These are phyloP conservation scores for Arabidopsis suecica DNA, from an alignment of 345 rosid genomes.

Conservation along the genomic window DNA sequence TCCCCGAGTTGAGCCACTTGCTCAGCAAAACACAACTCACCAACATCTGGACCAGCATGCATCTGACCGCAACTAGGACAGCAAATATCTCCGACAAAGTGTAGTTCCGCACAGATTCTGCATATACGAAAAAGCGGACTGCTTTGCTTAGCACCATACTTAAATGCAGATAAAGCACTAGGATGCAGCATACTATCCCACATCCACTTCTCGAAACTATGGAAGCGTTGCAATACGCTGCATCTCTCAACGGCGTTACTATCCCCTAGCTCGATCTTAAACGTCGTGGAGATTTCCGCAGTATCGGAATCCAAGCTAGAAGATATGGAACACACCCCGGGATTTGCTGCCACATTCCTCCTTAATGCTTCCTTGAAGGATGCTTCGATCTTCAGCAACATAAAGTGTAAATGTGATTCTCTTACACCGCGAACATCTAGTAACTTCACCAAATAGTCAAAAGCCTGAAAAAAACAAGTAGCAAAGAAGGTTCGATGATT, in stretches of 20 bases:
- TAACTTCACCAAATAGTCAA: constrained; percentile 64
- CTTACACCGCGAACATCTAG: constrained; percentile 85
- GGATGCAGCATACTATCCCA: constrained; percentile 52
- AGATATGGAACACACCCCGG: constrained; percentile 17
- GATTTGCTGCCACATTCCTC: constrained; percentile 38
- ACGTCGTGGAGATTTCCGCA: constrained; percentile 65
- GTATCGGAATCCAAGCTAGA: constrained; percentile 52
- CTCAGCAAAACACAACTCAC: constrained; percentile 52
- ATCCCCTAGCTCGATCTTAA: constrained; percentile 65
- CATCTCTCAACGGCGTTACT: constrained; percentile 52
- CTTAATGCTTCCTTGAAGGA: constrained; percentile 72
- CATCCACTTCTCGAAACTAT: constrained; percentile 84
- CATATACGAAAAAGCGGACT: constrained; percentile 56
- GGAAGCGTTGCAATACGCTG: constrained; percentile 62
- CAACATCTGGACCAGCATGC: constrained; percentile 34
- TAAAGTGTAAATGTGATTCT: constrained; percentile 71
- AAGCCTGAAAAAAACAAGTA: constrained; percentile 57
- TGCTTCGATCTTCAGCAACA: constrained; percentile 72
- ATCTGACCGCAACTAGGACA: constrained; percentile 64
- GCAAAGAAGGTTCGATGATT: background rate
- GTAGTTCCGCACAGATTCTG: constrained; percentile 59
- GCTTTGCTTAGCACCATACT: constrained; percentile 67
- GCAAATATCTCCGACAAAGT: constrained; percentile 48
- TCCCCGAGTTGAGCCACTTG: constrained; percentile 51
- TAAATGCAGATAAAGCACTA: constrained; percentile 49